These are phyloP conservation scores for Lablab purpureus DNA, from an alignment of 306 rosid species.

Conservation along the genomic window DNA sequence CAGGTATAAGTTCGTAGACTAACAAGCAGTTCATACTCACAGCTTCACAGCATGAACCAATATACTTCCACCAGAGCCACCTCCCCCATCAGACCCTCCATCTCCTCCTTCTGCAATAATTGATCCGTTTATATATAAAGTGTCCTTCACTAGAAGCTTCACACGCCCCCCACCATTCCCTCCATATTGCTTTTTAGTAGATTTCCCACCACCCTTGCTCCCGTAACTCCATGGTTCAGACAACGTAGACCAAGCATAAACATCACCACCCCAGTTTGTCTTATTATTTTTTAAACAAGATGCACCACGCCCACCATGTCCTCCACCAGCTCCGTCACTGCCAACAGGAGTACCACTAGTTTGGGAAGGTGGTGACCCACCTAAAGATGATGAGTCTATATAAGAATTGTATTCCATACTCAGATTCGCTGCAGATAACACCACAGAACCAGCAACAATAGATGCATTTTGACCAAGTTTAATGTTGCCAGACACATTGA, in stretches of 20 bases:
- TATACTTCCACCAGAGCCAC: conserved; percentile 99
- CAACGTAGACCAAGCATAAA: conserved; percentile 95
- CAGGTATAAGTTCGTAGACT: conserved; percentile 36
- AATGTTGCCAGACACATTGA: conserved; percentile 89
- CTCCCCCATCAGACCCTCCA: conserved; percentile 86
- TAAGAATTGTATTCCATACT: conserved; percentile 72
- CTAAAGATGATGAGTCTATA: conserved; percentile 82
- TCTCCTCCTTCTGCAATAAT: conserved; percentile 87
- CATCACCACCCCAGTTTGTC: conserved; percentile 99
- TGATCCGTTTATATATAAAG: conserved; percentile 78
- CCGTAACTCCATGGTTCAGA: conserved; percentile 91
- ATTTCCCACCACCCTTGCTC: conserved; percentile 90
- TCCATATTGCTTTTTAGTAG: conserved; percentile 62
- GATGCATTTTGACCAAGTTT: conserved; percentile 85
- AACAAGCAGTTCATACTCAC: conserved; percentile 67
- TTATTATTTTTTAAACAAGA: conserved; percentile 77
- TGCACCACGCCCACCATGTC: conserved; percentile 99
- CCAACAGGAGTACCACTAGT: conserved; percentile 97
- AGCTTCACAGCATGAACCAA: conserved; percentile 74
- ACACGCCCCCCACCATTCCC: conserved; percentile 98
- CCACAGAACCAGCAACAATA: conserved; percentile 81
- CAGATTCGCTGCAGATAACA: conserved; percentile 80
- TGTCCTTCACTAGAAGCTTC: conserved; percentile 74
- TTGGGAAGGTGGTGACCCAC: conserved; percentile 95
- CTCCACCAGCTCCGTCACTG: conserved; percentile 94